Percentiles rank a stretch among this genome's conserved stretches.
phyloP scores from a whole-genome alignment of 805 yeast genomes.

The Candida awuae region DNA sequence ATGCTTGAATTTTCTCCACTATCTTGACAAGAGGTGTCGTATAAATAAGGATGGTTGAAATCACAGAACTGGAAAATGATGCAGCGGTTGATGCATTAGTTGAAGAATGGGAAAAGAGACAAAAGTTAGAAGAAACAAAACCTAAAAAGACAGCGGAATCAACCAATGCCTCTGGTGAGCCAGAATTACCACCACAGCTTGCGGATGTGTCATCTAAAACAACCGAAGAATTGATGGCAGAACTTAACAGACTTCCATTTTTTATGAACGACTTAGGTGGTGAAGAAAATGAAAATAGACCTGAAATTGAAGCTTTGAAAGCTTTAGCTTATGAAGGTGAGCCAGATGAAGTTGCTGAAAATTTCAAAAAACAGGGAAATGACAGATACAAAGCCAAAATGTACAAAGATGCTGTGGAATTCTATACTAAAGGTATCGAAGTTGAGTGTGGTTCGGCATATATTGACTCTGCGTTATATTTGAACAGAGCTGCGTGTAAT shows the following conservation, averaged over 20 bases:
- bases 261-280: slow-evolving; percentile 83
- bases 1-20: not conserved
- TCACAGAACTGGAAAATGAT: slow-evolving; percentile 21
- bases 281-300: slow-evolving; percentile 67
- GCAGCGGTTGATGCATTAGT: slow-evolving; percentile 15
- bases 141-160: not conserved
- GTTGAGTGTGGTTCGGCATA: slow-evolving; percentile 51
- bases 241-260: slow-evolving; percentile 78
- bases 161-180: slow-evolving; percentile 43
- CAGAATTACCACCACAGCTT: slow-evolving; percentile 78
- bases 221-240: slow-evolving; percentile 67
- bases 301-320: slow-evolving; percentile 76
- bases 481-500: slow-evolving; percentile 89
- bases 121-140: not conserved
- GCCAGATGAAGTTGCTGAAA: slow-evolving; percentile 83
- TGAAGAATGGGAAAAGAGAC: slow-evolving; percentile 28
- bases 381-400: slow-evolving; percentile 68
- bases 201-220: slow-evolving; percentile 53
- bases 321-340: slow-evolving; percentile 94
- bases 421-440: slow-evolving; percentile 72
- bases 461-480: slow-evolving; percentile 54
- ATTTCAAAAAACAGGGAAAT: slow-evolving; percentile 90
- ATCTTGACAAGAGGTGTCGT: not conserved
- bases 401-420: slow-evolving; percentile 68
- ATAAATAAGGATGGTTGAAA: slow-evolving; percentile 23